A percentile compares a stretch with the other conserved stretches of the same genome.
Conservation (phyloP, 148 eudicot species). For the Persicaria maculosa region DNA sequence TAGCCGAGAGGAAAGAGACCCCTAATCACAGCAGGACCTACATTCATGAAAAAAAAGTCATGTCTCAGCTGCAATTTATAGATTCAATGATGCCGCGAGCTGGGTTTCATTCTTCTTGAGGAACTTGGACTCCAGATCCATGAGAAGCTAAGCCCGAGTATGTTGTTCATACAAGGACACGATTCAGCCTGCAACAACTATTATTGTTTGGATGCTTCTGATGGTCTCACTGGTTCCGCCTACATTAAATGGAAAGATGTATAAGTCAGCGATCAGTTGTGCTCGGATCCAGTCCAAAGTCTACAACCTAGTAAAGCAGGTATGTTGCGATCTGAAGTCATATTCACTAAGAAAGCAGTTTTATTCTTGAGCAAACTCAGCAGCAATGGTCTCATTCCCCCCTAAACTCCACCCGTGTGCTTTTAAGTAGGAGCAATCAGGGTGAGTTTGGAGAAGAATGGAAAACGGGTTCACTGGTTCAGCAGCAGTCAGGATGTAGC, state of each 20-base stretch:
- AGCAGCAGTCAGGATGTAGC: neutral
- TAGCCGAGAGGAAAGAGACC: neutral
- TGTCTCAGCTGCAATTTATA: neutral
- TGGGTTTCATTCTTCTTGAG: neutral
- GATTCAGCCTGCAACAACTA: neutral
- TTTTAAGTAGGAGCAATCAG: too few relatives aligned
- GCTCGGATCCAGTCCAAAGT: neutral
- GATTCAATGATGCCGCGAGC: neutral
- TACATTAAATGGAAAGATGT: neutral
- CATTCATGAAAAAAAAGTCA: neutral
- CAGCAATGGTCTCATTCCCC: neutral
- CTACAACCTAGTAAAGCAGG: neutral
- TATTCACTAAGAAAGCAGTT: too few relatives aligned
- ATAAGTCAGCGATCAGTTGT: neutral
- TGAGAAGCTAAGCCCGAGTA: neutral
- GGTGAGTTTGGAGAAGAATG: neutral
- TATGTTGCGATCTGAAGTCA: too few relatives aligned
- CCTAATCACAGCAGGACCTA: neutral
- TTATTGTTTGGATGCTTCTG: slow-evolving; percentile 6
- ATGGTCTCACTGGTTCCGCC: neutral
- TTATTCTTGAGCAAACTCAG: neutral
- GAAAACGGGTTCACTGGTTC: neutral
- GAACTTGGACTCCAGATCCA: neutral
- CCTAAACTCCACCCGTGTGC: too few relatives aligned
- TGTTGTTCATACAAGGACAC: neutral